phyloP scores from a whole-genome alignment of 129 eudicot genomes.

The Artemisia annua region DNA sequence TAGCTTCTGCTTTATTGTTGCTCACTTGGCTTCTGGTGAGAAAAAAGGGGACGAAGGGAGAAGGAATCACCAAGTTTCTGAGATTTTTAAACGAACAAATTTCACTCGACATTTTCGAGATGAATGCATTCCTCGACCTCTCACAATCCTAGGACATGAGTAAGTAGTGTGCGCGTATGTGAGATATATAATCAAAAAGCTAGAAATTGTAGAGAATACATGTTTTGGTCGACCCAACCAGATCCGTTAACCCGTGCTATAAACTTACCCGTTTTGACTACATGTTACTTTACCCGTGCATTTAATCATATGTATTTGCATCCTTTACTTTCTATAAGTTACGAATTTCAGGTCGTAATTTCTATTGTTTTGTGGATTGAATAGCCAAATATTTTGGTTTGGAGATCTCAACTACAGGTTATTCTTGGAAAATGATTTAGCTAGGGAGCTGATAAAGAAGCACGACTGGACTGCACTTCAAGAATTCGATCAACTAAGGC shows the following conservation, averaged over 20 bases:
- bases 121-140: conserved; percentile 49
- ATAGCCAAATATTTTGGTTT: conserved; percentile 93
- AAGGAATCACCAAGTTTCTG: conserved; percentile 81
- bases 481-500: conserved; percentile 72
- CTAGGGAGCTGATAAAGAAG: conserved; percentile 70
- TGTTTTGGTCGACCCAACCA: not conserved
- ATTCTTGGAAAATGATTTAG: conserved; percentile 60
- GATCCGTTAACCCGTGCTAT: not conserved
- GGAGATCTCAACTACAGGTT: conserved; percentile 95
- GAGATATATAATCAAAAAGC: no score
- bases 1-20: conserved; percentile 78
- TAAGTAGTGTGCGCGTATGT: no score
- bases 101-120: conserved; percentile 56
- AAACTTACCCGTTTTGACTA: not conserved
- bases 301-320: not conserved
- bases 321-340: not conserved
- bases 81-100: conserved; percentile 70
- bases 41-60: conserved; percentile 85
- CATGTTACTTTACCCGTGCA: not conserved
- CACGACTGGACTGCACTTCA: conserved; percentile 73
- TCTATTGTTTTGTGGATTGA: conserved; percentile 33
- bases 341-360: conserved; percentile 13
- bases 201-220: no score
- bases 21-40: conserved; percentile 94
- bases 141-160: conserved; percentile 91